Evolutionary conservation across 495 filamentous ascomycete species (phyloP).

Genomic region (Trichoderma erinaceum): DNA sequence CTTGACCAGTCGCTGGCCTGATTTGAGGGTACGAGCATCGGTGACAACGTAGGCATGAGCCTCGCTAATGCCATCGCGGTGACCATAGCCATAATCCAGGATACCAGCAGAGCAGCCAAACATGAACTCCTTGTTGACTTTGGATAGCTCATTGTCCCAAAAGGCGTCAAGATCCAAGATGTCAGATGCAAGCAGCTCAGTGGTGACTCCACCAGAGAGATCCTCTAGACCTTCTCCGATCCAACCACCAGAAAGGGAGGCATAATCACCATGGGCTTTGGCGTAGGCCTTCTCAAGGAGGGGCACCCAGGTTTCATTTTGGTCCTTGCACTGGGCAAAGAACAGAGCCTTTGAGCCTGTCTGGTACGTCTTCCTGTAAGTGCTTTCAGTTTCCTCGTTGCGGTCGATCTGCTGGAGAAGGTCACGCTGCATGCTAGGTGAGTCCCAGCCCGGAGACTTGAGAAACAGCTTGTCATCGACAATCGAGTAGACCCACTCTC

Average conservation of each 20-base stretch:
- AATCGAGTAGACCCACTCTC: constrained; percentile 90
- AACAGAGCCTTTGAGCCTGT: constrained; percentile 75
- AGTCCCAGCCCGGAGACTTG: constrained; percentile 74
- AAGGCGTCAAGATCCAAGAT: constrained; percentile 87
- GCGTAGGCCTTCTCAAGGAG: constrained; percentile 93
- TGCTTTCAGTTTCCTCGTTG: constrained; percentile 57
- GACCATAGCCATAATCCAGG: constrained; percentile 54
- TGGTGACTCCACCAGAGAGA: constrained; percentile 87
- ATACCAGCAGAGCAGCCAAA: constrained; percentile 77
- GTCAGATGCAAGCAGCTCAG: constrained; percentile 72
- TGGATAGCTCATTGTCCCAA: constrained; percentile 81
- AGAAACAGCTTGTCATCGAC: constrained; percentile 79
- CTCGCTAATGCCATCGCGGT: constrained; percentile 70
- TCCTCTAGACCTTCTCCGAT: constrained; percentile 90
- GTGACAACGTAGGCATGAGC: constrained; percentile 89
- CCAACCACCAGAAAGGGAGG: constrained; percentile 75
- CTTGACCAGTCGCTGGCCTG: constrained; percentile 41
- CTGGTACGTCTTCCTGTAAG: constrained; percentile 75
- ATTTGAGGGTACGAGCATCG: constrained; percentile 56
- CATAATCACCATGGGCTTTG: constrained; percentile 84
- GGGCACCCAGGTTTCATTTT: constrained; percentile 92
- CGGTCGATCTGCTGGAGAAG: constrained; percentile 53
- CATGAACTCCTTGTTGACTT: constrained; percentile 83
- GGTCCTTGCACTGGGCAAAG: constrained; percentile 79
- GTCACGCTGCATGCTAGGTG: constrained; percentile 47